phyloP scores from a whole-genome alignment of 768 basidiomycete species.

The Tulasnella sp. region DNA sequence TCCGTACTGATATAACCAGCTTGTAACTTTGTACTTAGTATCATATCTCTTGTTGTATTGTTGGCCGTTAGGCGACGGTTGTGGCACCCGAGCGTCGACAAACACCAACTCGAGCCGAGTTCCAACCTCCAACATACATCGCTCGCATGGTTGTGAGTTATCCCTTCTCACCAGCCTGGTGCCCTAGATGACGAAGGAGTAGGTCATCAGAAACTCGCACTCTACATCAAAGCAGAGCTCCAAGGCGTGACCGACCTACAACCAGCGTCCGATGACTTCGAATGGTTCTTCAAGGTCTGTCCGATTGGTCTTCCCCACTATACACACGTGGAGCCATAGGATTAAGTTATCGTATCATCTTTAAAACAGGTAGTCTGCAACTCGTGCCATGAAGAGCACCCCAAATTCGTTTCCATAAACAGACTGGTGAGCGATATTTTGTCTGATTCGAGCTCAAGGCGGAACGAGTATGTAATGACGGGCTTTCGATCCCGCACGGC shows the following conservation, averaged over 20 bases:
- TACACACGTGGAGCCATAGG: background rate
- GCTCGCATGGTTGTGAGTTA: constrained; percentile 5
- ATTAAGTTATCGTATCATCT: background rate
- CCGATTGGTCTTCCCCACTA: background rate
- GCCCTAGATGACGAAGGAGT: background rate
- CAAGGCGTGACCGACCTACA: constrained; percentile 63
- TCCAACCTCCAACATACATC: background rate
- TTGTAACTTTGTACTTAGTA: background rate
- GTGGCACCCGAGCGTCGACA: background rate
- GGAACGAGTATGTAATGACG: background rate
- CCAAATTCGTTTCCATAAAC: constrained; percentile 61
- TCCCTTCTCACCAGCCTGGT: background rate
- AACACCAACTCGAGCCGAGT: background rate
- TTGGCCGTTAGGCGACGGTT: background rate
- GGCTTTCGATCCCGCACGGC: background rate
- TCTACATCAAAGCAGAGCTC: constrained; percentile 44
- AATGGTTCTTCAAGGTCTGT: constrained; percentile 66
- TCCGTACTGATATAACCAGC: background rate
- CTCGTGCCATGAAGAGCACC: constrained; percentile 65
- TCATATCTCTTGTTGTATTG: background rate
- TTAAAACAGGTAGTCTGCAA: constrained; percentile 56
- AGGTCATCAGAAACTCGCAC: constrained; percentile 11
- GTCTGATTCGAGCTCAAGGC: background rate
- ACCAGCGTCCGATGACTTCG: constrained; percentile 57
- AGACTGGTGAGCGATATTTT: constrained; percentile 37